Evolutionary conservation across 306 rosid genomes (phyloP).

Genomic region (Mimosa pudica): DNA sequence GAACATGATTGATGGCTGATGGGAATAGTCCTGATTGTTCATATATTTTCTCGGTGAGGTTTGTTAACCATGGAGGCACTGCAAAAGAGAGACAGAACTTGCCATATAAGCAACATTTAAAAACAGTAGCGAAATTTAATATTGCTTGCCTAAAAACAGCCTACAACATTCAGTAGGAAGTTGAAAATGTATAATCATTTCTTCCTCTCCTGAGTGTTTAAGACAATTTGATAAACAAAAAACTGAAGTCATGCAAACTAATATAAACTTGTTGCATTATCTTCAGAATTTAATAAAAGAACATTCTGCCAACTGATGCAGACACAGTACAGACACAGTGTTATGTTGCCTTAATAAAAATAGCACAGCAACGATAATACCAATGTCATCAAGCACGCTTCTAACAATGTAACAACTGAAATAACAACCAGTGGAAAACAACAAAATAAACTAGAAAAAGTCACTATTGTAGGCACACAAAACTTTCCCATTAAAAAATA

Average conservation of each 20-base stretch:
- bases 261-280: conserved; percentile 18
- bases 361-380: neutral
- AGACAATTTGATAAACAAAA: neutral
- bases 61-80: conserved; percentile 90
- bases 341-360: neutral
- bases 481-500: neutral
- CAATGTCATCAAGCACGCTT: neutral
- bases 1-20: conserved; percentile 81
- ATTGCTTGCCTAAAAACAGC: neutral
- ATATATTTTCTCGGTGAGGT: conserved; percentile 59
- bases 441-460: conserved; percentile 17
- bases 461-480: neutral
- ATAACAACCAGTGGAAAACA: neutral
- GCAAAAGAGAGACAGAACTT: conserved; percentile 20
- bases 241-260: conserved; percentile 12
- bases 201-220: conserved; percentile 1
- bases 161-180: neutral
- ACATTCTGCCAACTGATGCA: neutral
- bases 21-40: conserved; percentile 69
- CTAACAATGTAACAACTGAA: neutral
- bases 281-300: conserved; percentile 11
- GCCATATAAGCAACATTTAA: conserved; percentile 16
- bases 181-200: conserved; percentile 1
- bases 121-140: neutral
- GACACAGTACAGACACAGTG: neutral